Evolutionary conservation across 23 red algal genomes (phyloP), one percentile per base, ranked within the genome.

Genomic region (Gracilaria vermiculophylla): DNA sequence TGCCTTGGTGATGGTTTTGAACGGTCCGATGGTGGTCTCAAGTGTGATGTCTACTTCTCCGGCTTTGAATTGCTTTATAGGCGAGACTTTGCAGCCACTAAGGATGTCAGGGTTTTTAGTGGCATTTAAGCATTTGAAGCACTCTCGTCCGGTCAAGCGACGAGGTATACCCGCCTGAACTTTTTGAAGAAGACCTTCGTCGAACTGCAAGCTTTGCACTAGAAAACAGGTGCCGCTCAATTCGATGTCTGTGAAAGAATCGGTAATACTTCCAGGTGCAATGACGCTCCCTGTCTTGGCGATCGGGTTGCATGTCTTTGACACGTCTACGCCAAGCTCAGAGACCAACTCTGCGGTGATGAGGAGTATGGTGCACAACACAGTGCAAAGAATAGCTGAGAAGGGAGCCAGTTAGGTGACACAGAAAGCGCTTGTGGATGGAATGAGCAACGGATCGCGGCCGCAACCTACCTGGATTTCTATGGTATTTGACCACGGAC

Each of bases 291-390:
- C 83, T 42, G 12, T 56, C 19, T 55, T 11, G 15, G 42, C 34
- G 2, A 31, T 41, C 19, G 83, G 83, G 39, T 9, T 37, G 49
- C 83, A 87, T 41, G 47, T 75, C 11, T 71, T 50, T 44, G 83
- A 87, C 39, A 61, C 45, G 24, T 76, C 70, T 21, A 87, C 83
- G 9, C 83, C 83, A 28, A 87, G 53, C 32, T 87, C 83, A 75
- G 70, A 57, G 51, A 87, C 67, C 32, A 87, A 44, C 34, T 87
- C 83, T 0, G 83, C 70, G 23, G 47, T 51, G 51, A 87, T 60
- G 53, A 87, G 83, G 9, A 87, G 64, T 37, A 76, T 37, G 31
- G 70, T 58, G 21, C 67, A 75, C 67, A 87, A 24, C 2, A 87
- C 70, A 27, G 83, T 87, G 37, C 44, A 44, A 31, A 87, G 83